Conservation (phyloP, 805 yeast species). For the Lipomyces orientalis region DNA sequence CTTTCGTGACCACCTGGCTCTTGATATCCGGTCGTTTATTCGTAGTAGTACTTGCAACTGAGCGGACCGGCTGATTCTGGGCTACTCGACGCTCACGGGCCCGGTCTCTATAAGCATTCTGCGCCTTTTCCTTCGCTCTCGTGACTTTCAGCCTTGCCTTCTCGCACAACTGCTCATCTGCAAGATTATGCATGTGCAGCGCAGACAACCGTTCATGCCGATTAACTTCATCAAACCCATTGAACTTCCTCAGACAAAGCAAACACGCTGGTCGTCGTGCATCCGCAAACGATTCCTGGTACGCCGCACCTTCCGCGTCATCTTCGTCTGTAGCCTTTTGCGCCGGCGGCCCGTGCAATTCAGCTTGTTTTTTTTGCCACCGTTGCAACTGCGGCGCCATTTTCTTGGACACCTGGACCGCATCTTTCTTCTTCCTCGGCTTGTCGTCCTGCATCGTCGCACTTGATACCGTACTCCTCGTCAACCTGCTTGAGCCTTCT, state of each 20-base stretch:
- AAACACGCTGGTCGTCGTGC: slow-evolving; percentile 29
- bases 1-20: neutral
- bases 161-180: slow-evolving; percentile 8
- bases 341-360: slow-evolving; percentile 24
- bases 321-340: neutral
- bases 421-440: slow-evolving; percentile 13
- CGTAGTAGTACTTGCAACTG: neutral
- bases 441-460: slow-evolving; percentile 12
- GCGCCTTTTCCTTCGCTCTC: slow-evolving; percentile 8
- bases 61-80: slow-evolving; percentile 15
- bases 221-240: slow-evolving; percentile 28
- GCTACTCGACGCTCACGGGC: slow-evolving; percentile 34
- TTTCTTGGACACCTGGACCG: neutral
- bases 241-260: slow-evolving; percentile 33
- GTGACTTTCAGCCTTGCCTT: slow-evolving; percentile 11
- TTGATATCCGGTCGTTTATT: neutral
- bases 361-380: slow-evolving; percentile 36
- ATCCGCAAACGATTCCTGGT: slow-evolving; percentile 34
- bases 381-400: slow-evolving; percentile 37
- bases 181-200: slow-evolving; percentile 24
- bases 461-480: neutral
- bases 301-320: neutral
- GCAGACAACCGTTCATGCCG: slow-evolving; percentile 33
- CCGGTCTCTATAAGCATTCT: slow-evolving; percentile 30
- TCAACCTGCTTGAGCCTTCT: neutral